phyloP scores from a whole-genome alignment of 768 basidiomycete species.

The Brasilioporus rufonigricans region DNA sequence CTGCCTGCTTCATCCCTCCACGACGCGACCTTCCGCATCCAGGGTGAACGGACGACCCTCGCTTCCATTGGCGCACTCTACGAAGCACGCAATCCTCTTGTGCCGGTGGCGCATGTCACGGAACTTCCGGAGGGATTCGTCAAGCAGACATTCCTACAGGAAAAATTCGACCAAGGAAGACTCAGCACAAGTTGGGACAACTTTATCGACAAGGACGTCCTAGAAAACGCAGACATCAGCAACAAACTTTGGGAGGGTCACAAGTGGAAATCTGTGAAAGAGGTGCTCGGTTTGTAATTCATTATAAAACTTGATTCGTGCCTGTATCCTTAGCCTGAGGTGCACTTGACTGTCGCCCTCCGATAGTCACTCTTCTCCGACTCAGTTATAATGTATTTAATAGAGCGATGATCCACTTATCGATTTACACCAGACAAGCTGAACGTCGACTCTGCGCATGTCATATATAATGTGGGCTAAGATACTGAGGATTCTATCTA shows the following conservation, averaged over 20 bases:
- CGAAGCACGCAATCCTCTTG: conserved; percentile 17
- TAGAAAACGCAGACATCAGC: conserved; percentile 29
- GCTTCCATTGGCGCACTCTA: conserved; percentile 29
- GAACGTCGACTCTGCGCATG: neutral
- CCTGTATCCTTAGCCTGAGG: no score
- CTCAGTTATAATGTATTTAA: no score
- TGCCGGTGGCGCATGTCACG: conserved; percentile 21
- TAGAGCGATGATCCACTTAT: neutral
- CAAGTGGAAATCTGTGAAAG: conserved; percentile 20
- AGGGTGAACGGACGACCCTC: conserved; percentile 34
- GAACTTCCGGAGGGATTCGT: conserved; percentile 29
- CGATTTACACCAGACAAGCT: neutral
- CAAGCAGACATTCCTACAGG: conserved; percentile 33
- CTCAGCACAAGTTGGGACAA: conserved; percentile 36
- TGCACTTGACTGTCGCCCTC: no score
- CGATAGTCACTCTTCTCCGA: neutral
- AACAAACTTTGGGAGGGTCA: conserved; percentile 35
- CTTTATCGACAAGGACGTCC: conserved; percentile 27
- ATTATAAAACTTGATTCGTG: neutral
- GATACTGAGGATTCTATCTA: neutral
- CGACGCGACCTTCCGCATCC: conserved; percentile 33
- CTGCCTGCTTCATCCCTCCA: conserved; percentile 26
- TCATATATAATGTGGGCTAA: neutral
- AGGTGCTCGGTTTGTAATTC: conserved; percentile 25
- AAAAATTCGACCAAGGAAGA: conserved; percentile 28